These are phyloP conservation scores for Thyridium curvatum DNA, from an alignment of 2,329 filamentous ascomycete genomes.

Conservation along the genomic window DNA sequence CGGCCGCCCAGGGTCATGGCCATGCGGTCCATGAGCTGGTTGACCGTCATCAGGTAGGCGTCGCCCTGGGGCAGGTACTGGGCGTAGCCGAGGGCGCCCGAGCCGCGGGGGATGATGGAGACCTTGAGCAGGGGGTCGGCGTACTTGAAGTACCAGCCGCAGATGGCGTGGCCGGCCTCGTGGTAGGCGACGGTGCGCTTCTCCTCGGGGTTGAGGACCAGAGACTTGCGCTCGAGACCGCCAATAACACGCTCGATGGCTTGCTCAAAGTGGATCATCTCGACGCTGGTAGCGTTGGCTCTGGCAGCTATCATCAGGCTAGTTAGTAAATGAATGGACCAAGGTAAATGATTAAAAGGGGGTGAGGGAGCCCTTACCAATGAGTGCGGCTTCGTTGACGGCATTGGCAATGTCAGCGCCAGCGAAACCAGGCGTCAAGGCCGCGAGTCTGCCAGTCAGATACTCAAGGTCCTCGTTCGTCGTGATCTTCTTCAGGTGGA, in stretches of 20 bases:
- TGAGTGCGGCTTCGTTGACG: constrained; percentile 93
- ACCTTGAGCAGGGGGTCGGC: constrained; percentile 98
- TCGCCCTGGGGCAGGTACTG: constrained; percentile 92
- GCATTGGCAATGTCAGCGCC: constrained; percentile 98
- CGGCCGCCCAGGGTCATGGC: constrained; percentile 97
- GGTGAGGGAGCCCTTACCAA: constrained; percentile 58
- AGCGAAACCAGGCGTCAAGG: constrained; percentile 91
- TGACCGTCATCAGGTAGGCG: constrained; percentile 90
- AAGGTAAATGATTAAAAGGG: not conserved
- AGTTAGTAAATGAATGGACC: constrained; percentile 21
- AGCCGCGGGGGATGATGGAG: constrained; percentile 93
- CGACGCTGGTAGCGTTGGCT: constrained; percentile 70
- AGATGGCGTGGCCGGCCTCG: constrained; percentile 96
- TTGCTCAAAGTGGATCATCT: constrained; percentile 90
- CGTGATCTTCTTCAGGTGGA: constrained; percentile 91
- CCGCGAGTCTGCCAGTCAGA: constrained; percentile 80
- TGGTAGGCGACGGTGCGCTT: constrained; percentile 57
- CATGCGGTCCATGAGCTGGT: constrained; percentile 98
- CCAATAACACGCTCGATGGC: constrained; percentile 96
- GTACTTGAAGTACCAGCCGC: constrained; percentile 94
- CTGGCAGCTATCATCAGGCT: constrained; percentile 64
- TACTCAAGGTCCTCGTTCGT: constrained; percentile 86
- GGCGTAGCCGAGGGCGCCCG: constrained; percentile 89
- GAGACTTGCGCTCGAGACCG: constrained; percentile 93
- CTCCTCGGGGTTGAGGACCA: constrained; percentile 88